Percentiles rank a stretch among this genome's conserved stretches.
phyloP scores from a whole-genome alignment of 2,329 filamentous ascomycete genomes.

The Nemania serpens region DNA sequence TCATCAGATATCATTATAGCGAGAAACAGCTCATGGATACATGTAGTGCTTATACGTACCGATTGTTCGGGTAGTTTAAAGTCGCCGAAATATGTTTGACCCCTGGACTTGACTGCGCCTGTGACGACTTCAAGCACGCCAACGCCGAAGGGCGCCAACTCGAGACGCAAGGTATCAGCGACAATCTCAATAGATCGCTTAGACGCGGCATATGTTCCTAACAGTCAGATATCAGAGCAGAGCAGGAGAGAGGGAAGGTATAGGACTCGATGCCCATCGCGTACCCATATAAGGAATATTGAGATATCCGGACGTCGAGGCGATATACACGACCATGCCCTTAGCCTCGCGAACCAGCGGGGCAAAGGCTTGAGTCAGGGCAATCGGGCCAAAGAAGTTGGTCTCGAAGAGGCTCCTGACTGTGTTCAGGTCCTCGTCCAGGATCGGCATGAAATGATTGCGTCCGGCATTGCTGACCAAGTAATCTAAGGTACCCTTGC shows the following conservation, averaged over 20 bases:
- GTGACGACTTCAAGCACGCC: constrained; percentile 37
- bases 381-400: constrained; percentile 37
- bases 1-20: too few relatives aligned
- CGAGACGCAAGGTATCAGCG: constrained; percentile 37
- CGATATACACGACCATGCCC: constrained; percentile 37
- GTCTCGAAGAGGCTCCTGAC: constrained; percentile 37
- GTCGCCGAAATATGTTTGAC: constrained; percentile 37
- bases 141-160: constrained; percentile 37
- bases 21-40: neutral
- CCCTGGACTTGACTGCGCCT: constrained; percentile 34
- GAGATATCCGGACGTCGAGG: constrained; percentile 33
- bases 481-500: constrained; percentile 31
- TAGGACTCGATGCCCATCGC: neutral
- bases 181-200: constrained; percentile 37
- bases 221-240: neutral
- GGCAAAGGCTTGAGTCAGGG: constrained; percentile 37
- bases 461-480: constrained; percentile 37
- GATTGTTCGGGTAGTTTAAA: constrained; percentile 32
- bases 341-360: constrained; percentile 38
- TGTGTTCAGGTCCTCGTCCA: constrained; percentile 33
- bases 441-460: constrained; percentile 38
- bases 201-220: constrained; percentile 37
- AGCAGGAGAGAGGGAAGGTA: neutral
- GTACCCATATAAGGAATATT: constrained; percentile 36
- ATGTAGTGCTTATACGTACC: constrained; percentile 1